Evolutionary conservation across 73 alveolate species (phyloP).

Genomic region (Diophrys sp.): DNA sequence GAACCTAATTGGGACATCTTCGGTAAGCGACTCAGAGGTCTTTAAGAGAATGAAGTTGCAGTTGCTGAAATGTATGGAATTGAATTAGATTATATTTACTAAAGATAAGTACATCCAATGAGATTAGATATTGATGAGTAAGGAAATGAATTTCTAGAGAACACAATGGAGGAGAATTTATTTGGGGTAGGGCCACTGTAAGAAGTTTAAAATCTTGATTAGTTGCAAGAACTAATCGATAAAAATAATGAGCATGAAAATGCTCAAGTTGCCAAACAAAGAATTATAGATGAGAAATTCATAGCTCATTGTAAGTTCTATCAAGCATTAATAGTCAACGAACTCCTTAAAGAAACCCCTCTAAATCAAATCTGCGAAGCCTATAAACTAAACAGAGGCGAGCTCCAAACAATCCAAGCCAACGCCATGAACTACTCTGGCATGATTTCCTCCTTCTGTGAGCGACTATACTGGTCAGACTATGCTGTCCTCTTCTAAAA

Average conservation of each 20-base stretch:
- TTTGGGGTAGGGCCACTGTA: no score
- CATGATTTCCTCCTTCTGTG: conserved; percentile 58
- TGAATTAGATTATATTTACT: conserved; percentile 21
- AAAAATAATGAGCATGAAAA: no score
- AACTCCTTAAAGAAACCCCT: conserved; percentile 60
- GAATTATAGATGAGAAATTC: conserved; percentile 13
- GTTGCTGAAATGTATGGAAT: conserved; percentile 41
- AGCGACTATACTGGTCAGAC: conserved; percentile 60
- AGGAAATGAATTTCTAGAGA: not conserved
- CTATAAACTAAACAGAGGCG: conserved; percentile 38
- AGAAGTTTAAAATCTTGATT: no score
- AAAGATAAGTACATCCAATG: conserved; percentile 12
- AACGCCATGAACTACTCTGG: conserved; percentile 54
- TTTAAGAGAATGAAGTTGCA: conserved; percentile 28
- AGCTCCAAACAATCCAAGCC: conserved; percentile 28
- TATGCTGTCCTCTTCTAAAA: conserved; percentile 43
- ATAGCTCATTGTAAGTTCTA: conserved; percentile 42
- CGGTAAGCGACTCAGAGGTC: conserved; percentile 3
- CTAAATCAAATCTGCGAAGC: conserved; percentile 5
- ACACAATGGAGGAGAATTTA: conserved; percentile 25
- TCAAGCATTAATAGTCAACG: conserved; percentile 51
- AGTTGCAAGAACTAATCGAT: no score
- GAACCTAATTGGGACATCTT: conserved; percentile 62
- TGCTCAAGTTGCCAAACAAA: no score
- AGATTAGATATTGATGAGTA: not conserved